phyloP scores from a whole-genome alignment of 2,329 filamentous ascomycete genomes.

The Pseudopyricularia cyperi region DNA sequence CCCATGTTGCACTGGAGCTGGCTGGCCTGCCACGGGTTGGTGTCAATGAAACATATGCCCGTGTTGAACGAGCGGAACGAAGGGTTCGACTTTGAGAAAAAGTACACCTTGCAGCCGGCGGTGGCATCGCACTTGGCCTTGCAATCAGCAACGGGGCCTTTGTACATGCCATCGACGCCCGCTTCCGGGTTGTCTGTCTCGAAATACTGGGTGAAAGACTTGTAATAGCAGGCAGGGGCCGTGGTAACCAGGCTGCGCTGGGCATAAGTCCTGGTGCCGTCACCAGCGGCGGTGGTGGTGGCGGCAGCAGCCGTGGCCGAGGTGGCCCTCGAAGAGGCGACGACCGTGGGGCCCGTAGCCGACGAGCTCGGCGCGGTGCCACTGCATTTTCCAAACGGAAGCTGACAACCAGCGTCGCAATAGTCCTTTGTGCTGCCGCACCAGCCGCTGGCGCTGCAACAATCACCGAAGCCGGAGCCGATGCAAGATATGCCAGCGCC shows the following conservation, averaged over 20 bases:
- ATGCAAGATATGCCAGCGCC: not conserved
- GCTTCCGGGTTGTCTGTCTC: not conserved
- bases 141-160: too few species aligned
- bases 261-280: not conserved
- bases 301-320: too few species aligned
- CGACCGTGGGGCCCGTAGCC: not conserved
- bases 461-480: conserved; percentile 2
- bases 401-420: conserved; percentile 8
- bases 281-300: too few species aligned
- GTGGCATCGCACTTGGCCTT: not conserved
- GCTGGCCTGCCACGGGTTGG: not conserved
- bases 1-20: not conserved
- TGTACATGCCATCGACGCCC: not conserved
- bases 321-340: too few species aligned
- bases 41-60: not conserved
- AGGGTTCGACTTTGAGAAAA: not conserved
- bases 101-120: not conserved
- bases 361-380: not conserved
- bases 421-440: conserved; percentile 7
- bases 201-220: not conserved
- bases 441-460: conserved; percentile 6
- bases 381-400: conserved; percentile 5
- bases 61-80: not conserved
- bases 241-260: not conserved
- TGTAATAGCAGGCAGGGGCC: not conserved